A percentile compares a stretch with the other conserved stretches of the same genome.
Evolutionary conservation across 208 protist genomes (phyloP).

Genomic region (Leishmania turanica): DNA sequence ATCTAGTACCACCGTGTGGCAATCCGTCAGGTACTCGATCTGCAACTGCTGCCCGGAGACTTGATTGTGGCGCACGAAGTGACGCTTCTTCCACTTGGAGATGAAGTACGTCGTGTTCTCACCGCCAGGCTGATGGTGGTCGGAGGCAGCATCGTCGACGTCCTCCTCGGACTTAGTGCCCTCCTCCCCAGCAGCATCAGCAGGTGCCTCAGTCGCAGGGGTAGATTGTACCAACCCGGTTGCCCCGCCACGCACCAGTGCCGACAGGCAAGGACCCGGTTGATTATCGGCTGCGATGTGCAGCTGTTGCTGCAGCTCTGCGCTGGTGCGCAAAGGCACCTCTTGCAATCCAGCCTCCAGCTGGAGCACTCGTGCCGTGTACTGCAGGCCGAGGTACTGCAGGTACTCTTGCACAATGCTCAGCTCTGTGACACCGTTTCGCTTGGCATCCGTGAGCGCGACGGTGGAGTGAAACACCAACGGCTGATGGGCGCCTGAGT

Average conservation of each 20-base stretch:
- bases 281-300: conserved; percentile 1
- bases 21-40: conserved; percentile 88
- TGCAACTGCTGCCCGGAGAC: conserved; percentile 89
- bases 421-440: conserved; percentile 50
- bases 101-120: conserved; percentile 89
- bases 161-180: conserved; percentile 1
- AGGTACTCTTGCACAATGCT: conserved; percentile 70
- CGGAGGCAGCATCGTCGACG: conserved; percentile 15
- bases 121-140: conserved; percentile 35
- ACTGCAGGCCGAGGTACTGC: conserved; percentile 69
- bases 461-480: conserved; percentile 48
- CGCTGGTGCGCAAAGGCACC: conserved; percentile 22
- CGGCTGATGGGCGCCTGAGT: neutral
- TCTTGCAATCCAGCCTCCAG: conserved; percentile 61
- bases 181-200: conserved; percentile 13
- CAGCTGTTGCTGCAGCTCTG: conserved; percentile 17
- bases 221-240: neutral
- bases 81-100: conserved; percentile 66
- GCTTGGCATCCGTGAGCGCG: conserved; percentile 50
- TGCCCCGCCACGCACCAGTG: conserved; percentile 1
- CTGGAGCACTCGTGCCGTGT: conserved; percentile 79
- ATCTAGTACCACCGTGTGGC: conserved; percentile 86
- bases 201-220: neutral
- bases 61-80: conserved; percentile 73
- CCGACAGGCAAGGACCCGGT: conserved; percentile 12